These are phyloP conservation scores for Cladosporium oxysporum DNA, from an alignment of 2,329 filamentous ascomycete genomes.

Conservation along the genomic window DNA sequence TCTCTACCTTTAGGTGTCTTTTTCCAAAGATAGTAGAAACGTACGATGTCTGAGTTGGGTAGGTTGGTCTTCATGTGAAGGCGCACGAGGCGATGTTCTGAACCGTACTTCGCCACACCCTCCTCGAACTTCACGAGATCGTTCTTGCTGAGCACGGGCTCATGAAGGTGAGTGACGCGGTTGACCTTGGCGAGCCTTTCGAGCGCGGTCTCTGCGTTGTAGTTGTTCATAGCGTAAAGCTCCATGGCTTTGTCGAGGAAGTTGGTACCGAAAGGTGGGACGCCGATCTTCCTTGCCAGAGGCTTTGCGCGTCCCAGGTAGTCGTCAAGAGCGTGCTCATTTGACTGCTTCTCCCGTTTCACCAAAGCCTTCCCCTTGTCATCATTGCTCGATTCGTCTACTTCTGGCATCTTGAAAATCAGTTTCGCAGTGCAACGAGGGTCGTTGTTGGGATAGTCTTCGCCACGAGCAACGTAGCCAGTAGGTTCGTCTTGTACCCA, in stretches of 20 bases:
- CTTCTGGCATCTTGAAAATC: conserved; percentile 68
- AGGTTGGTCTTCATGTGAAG: conserved; percentile 78
- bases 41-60: conserved; percentile 76
- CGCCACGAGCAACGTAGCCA: conserved; percentile 82
- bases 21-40: conserved; percentile 98
- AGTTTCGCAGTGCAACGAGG: conserved; percentile 72
- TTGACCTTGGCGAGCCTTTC: conserved; percentile 68
- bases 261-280: conserved; percentile 78
- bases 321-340: conserved; percentile 56
- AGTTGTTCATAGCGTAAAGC: conserved; percentile 70
- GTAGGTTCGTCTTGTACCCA: conserved; percentile 91
- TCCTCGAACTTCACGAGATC: conserved; percentile 93
- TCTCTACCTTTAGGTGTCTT: conserved; percentile 83
- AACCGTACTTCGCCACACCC: conserved; percentile 84
- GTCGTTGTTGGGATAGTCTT: conserved; percentile 73
- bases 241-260: conserved; percentile 81
- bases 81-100: conserved; percentile 80
- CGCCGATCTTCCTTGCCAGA: conserved; percentile 66
- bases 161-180: conserved; percentile 71
- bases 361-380: conserved; percentile 45
- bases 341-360: conserved; percentile 32
- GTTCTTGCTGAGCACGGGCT: conserved; percentile 74
- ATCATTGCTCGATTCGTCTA: conserved; percentile 28
- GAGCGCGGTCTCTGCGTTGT: conserved; percentile 70
- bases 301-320: conserved; percentile 73